Conservation (phyloP, 164 flowering plant species). For the Dillenia turbinata region DNA sequence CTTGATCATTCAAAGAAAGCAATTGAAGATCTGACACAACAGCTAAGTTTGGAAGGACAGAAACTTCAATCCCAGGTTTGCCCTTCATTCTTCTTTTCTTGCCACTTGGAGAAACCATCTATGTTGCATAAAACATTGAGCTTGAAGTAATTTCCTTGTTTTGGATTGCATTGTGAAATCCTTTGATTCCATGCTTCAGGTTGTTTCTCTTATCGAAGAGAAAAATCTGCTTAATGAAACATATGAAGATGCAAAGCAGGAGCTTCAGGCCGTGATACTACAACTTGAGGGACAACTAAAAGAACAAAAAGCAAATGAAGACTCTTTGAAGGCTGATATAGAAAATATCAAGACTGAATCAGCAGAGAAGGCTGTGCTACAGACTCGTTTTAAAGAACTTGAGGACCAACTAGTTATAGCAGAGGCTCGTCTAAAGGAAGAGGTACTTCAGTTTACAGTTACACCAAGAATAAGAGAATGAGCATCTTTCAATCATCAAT, state of each 20-base stretch:
- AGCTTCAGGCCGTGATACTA: constrained; percentile 48
- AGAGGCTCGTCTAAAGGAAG: constrained; percentile 50
- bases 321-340: constrained; percentile 37
- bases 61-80: constrained; percentile 66
- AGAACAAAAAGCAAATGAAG: constrained; percentile 42
- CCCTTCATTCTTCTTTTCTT: neutral
- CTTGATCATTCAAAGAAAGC: constrained; percentile 45
- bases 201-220: constrained; percentile 73
- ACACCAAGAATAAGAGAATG: neutral
- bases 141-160: too few species aligned
- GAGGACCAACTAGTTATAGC: constrained; percentile 41
- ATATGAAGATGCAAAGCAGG: constrained; percentile 48
- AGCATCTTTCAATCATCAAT: neutral
- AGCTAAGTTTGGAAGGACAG: constrained; percentile 50
- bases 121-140: neutral
- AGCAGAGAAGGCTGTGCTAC: constrained; percentile 46
- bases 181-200: constrained; percentile 29
- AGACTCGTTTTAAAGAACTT: constrained; percentile 47
- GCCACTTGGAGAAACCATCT: neutral
- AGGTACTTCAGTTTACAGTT: constrained; percentile 33
- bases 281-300: constrained; percentile 59
- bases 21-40: constrained; percentile 53
- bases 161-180: too few species aligned
- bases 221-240: constrained; percentile 55
- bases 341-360: constrained; percentile 56